Base-by-base conservation (phyloP, 495 filamentous ascomycete genomes). In the Neurospora tetrasperma region DNA sequence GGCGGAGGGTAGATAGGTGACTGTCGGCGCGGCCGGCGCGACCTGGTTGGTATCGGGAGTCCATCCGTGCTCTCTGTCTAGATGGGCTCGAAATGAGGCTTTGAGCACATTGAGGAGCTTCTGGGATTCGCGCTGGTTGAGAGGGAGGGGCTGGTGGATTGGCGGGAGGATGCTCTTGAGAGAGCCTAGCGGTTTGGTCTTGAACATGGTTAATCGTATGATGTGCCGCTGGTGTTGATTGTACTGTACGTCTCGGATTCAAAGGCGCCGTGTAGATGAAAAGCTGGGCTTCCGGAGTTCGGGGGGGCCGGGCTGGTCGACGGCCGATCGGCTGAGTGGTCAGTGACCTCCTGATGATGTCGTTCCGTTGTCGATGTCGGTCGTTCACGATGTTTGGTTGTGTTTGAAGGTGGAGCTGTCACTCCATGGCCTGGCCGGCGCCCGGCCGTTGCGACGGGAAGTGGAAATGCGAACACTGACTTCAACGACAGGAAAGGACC, bases 81-180 rank as follows among this genome's bases (percentile, higher is more conserved):
- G 85, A 42, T 92, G 90, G 44, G 86, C 82, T 71, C 90, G 88
- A 81, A 96, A 96, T n/a, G 92, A 94, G 5, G 85, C 83, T 20
- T 91, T 94, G 73, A 96, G 87, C 71, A 87, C 84, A 38, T 87
- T 84, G 71, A 94, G 88, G 2, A 96, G 84, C 74, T 89, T 87
- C 75, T 90, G 84, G 40, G 90, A 90, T 74, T 94, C 88, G 75
- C 86, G 87, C 8, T 83, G 83, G 69, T 83, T 88, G 27, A 93
- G 83, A 4, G 91, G 90, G 4, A 93, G 84, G 23, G 91, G 91
- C 20, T 88, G 90, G 76, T 94, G 90, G 66, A 95, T 86, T 75
- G 88, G 90, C 4, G 87, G 80, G 66, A 86, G 84, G 74, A 89
- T 70, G 79, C 76, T 77, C 74, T 82, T 87, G 73, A 89, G 81